phyloP scores from a whole-genome alignment of 257 asterid genomes.

The Scutellaria barbata region DNA sequence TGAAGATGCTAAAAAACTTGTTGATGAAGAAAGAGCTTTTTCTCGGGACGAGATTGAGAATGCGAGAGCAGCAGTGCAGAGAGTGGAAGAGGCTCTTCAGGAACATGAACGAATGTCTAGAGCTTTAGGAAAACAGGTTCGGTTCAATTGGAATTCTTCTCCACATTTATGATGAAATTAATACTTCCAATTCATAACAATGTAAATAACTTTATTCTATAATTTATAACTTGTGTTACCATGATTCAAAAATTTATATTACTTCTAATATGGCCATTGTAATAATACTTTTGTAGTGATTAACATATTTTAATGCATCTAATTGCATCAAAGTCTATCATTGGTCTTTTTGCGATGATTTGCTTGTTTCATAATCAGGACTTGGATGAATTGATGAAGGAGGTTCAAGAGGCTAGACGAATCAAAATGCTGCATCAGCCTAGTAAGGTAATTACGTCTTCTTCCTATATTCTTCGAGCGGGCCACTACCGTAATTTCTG shows the following conservation, averaged over 20 bases:
- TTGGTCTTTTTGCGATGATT: constrained; percentile 3
- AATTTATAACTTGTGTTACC: neutral
- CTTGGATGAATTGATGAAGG: constrained; percentile 93
- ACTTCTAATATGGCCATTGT: constrained; percentile 8
- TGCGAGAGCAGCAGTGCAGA: constrained; percentile 97
- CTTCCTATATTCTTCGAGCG: constrained; percentile 1
- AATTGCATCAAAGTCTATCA: neutral
- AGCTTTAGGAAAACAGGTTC: constrained; percentile 92
- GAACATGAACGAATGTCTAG: constrained; percentile 83
- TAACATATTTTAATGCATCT: neutral
- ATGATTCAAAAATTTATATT: neutral
- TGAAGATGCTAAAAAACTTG: constrained; percentile 92
- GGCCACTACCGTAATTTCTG: neutral
- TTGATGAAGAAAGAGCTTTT: constrained; percentile 89
- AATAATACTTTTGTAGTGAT: neutral
- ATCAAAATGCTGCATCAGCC: constrained; percentile 99
- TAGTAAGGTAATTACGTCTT: constrained; percentile 64
- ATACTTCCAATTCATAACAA: no score
- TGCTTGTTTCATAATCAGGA: constrained; percentile 54
- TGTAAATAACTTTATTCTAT: neutral
- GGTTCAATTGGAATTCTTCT: constrained; percentile 49
- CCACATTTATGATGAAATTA: no score
- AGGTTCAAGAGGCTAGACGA: constrained; percentile 97
- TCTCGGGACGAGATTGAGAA: constrained; percentile 92
- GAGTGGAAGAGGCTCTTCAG: constrained; percentile 97